A percentile compares a stretch with the other conserved stretches of the same genome.
Evolutionary conservation across 352 stramenopile species (phyloP).

Genomic region (Globisporangium yorkense): DNA sequence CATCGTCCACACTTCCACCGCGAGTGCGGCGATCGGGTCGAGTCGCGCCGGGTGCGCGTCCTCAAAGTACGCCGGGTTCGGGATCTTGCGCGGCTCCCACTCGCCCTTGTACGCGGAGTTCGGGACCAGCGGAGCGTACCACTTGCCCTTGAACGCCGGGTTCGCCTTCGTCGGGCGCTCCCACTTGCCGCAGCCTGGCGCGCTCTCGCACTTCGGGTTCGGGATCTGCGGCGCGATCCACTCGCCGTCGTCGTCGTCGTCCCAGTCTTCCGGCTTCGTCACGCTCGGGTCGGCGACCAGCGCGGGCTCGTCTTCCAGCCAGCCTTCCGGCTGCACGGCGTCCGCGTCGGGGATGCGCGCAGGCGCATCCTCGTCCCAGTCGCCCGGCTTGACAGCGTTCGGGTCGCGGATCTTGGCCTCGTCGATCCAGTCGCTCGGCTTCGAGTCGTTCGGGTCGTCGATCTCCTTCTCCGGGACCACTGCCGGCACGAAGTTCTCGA

Average conservation of each 20-base stretch:
- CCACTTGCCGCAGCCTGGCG: slow-evolving; percentile 91
- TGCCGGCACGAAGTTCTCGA: slow-evolving; percentile 79
- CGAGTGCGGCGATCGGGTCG: slow-evolving; percentile 84
- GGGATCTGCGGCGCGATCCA: slow-evolving; percentile 85
- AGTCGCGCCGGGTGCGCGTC: slow-evolving; percentile 74
- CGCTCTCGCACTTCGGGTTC: slow-evolving; percentile 85
- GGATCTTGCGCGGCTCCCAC: slow-evolving; percentile 88
- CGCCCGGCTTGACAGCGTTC: slow-evolving; percentile 80
- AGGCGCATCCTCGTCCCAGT: slow-evolving; percentile 92
- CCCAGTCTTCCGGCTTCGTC: slow-evolving; percentile 90
- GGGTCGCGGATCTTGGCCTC: slow-evolving; percentile 86
- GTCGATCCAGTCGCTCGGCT: slow-evolving; percentile 92
- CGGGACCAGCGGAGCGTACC: slow-evolving; percentile 82
- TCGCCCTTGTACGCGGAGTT: slow-evolving; percentile 92
- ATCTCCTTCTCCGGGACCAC: slow-evolving; percentile 90
- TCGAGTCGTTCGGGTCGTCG: slow-evolving; percentile 87
- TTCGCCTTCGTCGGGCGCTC: slow-evolving; percentile 83
- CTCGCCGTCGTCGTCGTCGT: slow-evolving; percentile 91
- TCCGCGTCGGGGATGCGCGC: slow-evolving; percentile 79
- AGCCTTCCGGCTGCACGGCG: slow-evolving; percentile 86
- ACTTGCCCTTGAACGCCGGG: slow-evolving; percentile 92
- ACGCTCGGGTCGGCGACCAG: slow-evolving; percentile 81
- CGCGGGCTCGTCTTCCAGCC: slow-evolving; percentile 81
- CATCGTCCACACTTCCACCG: slow-evolving; percentile 91
- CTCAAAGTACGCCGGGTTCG: slow-evolving; percentile 89